These are phyloP conservation scores for Saccharomycopsis sp. DNA, from an alignment of 805 yeast species.

Conservation along the genomic window DNA sequence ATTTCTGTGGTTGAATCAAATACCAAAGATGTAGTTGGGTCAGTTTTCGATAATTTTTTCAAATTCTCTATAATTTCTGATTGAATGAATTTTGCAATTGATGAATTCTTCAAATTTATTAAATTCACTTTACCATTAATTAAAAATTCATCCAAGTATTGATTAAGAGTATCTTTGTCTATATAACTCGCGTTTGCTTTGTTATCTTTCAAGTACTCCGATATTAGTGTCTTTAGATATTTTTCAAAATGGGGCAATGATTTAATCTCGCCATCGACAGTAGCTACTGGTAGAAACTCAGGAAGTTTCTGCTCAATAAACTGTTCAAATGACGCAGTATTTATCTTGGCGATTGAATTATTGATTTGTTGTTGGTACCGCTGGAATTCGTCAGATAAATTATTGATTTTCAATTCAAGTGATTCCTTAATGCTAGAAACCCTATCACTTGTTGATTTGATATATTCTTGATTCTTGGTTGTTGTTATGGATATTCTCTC, in stretches of 20 bases:
- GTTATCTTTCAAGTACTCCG: constrained; percentile 1
- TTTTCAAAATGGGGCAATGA: constrained; percentile 3
- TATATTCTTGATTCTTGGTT: no score
- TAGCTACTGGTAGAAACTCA: no score
- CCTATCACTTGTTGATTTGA: no score
- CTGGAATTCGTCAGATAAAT: no score
- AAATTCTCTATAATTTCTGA: constrained; percentile 6
- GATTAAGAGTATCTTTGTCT: not conserved
- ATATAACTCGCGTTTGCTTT: not conserved
- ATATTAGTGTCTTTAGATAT: not conserved
- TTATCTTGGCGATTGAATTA: no score
- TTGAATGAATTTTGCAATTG: constrained; percentile 4
- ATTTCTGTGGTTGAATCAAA: constrained; percentile 19
- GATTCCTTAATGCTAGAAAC: no score
- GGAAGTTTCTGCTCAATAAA: no score
- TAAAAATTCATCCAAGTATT: constrained; percentile 3
- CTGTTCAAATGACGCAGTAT: no score
- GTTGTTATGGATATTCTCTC: no score
- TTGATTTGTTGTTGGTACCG: no score
- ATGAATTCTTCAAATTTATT: not conserved
- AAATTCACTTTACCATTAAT: constrained; percentile 2
- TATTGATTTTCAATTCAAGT: no score
- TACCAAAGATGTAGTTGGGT: constrained; percentile 1
- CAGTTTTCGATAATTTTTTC: not conserved
- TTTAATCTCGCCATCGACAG: not conserved